These are phyloP conservation scores for Metschnikowia lochheadii DNA, from an alignment of 805 yeast species.

Conservation along the genomic window DNA sequence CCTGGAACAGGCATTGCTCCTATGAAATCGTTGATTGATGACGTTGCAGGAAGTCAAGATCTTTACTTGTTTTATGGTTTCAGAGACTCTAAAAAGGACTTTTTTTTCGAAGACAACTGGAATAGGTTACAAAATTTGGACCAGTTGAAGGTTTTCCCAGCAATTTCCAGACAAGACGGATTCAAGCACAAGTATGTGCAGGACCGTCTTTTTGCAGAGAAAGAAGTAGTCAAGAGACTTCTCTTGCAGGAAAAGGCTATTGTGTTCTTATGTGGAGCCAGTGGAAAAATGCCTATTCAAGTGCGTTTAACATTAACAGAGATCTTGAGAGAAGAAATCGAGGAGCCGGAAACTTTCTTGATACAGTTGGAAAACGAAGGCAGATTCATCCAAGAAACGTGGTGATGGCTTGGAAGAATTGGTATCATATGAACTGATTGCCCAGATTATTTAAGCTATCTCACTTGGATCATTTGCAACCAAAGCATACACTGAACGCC, in stretches of 20 bases:
- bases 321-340: constrained; percentile 46
- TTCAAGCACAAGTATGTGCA: constrained; percentile 62
- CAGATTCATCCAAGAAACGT: constrained; percentile 82
- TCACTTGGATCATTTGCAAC: too few relatives aligned
- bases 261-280: constrained; percentile 84
- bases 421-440: too few relatives aligned
- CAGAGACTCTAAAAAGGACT: constrained; percentile 63
- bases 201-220: constrained; percentile 55
- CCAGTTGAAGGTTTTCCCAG: constrained; percentile 35
- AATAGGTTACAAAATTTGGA: constrained; percentile 26
- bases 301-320: constrained; percentile 76
- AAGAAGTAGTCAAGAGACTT: constrained; percentile 46
- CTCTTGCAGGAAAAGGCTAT: constrained; percentile 53
- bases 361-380: constrained; percentile 57
- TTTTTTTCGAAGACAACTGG: constrained; percentile 58
- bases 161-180: constrained; percentile 49
- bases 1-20: constrained; percentile 99
- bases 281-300: constrained; percentile 90
- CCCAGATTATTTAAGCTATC: too few relatives aligned
- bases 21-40: constrained; percentile 63
- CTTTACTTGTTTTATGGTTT: constrained; percentile 72
- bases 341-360: constrained; percentile 47
- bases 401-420: constrained; percentile 42
- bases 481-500: too few relatives aligned
- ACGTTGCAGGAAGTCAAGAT: constrained; percentile 24